Evolutionary conservation across 495 filamentous ascomycete genomes (phyloP), one percentile per base, ranked within the genome.

Genomic region (Penicillium coprophilum): DNA sequence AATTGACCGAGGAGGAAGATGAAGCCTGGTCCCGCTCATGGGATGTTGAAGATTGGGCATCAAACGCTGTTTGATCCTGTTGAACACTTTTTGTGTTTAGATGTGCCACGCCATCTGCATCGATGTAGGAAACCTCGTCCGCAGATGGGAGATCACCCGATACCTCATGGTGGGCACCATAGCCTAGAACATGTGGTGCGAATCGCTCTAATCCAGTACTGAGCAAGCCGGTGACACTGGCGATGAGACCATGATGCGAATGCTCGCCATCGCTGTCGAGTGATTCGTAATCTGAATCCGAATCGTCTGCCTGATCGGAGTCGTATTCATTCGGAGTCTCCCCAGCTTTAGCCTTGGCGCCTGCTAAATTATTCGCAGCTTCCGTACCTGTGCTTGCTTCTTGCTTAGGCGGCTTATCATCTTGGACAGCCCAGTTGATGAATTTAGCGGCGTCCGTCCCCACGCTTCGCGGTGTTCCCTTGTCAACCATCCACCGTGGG

Each of bases 401-500:
- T 23, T 76, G 20, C 59, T 74, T 72, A 5, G 65, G 66, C 30
- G 77, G 70, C 15, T 81, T 78, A n/a, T 65, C 57, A 47, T 82
- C 81, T 30, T 80, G 72, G 47, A 82, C 80, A 8, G 92, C 85
- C 93, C 93, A 97, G 48, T 92, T 79, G 6, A 97, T 63, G 61
- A 97, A 96, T 72, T 90, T 93, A 49, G 77, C 82, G 0, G 92
- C 91, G 68, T 97, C 93, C 23, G 76, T 73, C 15, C 90, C 84
- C 58, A 97, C 95, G 19, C 91, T 87, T 11, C 80, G 82, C 0
- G 93, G 93, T 1, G 93, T 97, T 38, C 90, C 90, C 65, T 91
- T 85, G 70, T 97, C 94, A 20, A 97, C 89, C 87, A 97, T 89
- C 74, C 94, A 97, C 27, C 90, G 81, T 0, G 93, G 93, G 8